These are phyloP conservation scores for Dichomitus squalens DNA, from an alignment of 1,284 basidiomycete genomes.

Conservation along the genomic window DNA sequence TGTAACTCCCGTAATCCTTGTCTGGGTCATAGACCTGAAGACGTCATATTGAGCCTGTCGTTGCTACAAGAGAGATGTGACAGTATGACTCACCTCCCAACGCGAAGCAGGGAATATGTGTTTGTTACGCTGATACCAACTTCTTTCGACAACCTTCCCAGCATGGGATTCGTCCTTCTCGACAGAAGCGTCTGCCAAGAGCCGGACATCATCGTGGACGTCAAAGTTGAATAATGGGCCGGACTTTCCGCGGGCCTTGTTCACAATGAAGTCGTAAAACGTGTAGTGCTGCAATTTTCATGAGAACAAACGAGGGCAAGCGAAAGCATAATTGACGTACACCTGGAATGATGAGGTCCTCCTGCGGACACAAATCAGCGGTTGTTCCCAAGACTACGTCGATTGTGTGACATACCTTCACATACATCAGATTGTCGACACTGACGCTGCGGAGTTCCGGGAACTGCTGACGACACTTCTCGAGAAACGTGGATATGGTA, in stretches of 20 bases:
- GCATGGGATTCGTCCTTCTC: constrained; percentile 99
- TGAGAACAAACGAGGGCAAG: constrained; percentile 6
- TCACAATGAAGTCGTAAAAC: constrained; percentile 98
- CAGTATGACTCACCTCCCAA: constrained; percentile 78
- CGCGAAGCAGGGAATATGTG: constrained; percentile 96
- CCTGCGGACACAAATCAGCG: constrained; percentile 47
- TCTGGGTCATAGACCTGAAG: constrained; percentile 86
- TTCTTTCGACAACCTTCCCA: constrained; percentile 96
- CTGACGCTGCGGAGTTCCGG: constrained; percentile 88
- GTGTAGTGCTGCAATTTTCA: constrained; percentile 80
- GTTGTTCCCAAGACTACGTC: not conserved
- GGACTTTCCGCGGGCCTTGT: constrained; percentile 97
- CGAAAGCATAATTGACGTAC: constrained; percentile 57
- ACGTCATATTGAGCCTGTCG: not conserved
- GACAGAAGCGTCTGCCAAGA: constrained; percentile 92
- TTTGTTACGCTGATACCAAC: constrained; percentile 95
- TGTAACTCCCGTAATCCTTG: constrained; percentile 89
- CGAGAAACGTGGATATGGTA: constrained; percentile 84
- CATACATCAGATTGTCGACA: constrained; percentile 98
- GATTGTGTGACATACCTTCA: constrained; percentile 72
- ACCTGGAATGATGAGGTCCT: constrained; percentile 89
- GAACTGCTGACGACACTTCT: constrained; percentile 92
- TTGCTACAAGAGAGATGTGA: not conserved
- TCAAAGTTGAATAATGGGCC: constrained; percentile 99
- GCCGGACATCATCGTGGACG: constrained; percentile 96